Percentiles rank a stretch among this genome's conserved stretches.
Evolutionary conservation across 2,329 filamentous ascomycete species (phyloP).

Genomic region (Neofusicoccum cordaticola): DNA sequence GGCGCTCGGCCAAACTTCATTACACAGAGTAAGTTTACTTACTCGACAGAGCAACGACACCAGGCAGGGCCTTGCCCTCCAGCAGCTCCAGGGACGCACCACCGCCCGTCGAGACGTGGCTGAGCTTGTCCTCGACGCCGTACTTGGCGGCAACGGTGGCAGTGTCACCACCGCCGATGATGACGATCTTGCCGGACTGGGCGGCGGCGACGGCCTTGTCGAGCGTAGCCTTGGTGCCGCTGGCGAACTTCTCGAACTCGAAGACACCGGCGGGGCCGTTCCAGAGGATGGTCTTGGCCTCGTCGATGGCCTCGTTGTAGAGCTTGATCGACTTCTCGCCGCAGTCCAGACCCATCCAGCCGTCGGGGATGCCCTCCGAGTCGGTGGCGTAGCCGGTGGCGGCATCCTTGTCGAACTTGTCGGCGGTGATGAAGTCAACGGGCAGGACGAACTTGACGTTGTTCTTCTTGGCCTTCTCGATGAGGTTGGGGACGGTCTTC

Average conservation of each 20-base stretch:
- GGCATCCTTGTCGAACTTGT: slow-evolving; percentile 89
- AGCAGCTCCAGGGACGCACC: slow-evolving; percentile 93
- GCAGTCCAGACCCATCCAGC: slow-evolving; percentile 97
- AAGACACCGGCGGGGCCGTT: slow-evolving; percentile 98
- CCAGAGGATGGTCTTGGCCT: slow-evolving; percentile 96
- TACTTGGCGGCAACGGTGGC: slow-evolving; percentile 98
- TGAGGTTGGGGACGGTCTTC: slow-evolving; percentile 83
- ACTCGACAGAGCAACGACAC: slow-evolving; percentile 85
- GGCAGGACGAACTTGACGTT: slow-evolving; percentile 93
- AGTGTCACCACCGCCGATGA: slow-evolving; percentile 97
- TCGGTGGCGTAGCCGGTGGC: slow-evolving; percentile 79
- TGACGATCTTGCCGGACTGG: slow-evolving; percentile 86
- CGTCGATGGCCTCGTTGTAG: slow-evolving; percentile 81
- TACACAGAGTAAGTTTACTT: slow-evolving; percentile 48
- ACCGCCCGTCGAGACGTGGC: slow-evolving; percentile 95
- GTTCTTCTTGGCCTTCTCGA: slow-evolving; percentile 96
- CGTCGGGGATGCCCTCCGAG: slow-evolving; percentile 85
- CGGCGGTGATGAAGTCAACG: slow-evolving; percentile 91
- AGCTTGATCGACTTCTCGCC: slow-evolving; percentile 84
- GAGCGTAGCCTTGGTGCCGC: slow-evolving; percentile 86
- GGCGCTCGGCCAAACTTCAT: not conserved
- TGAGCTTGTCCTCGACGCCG: slow-evolving; percentile 91
- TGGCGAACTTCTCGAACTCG: slow-evolving; percentile 92
- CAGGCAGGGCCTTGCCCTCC: slow-evolving; percentile 96
- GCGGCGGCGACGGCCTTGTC: slow-evolving; percentile 82